A percentile compares a stretch with the other conserved stretches of the same genome.
Conservation (phyloP, 352 stramenopile genomes). For the Globisporangium alternatum region DNA sequence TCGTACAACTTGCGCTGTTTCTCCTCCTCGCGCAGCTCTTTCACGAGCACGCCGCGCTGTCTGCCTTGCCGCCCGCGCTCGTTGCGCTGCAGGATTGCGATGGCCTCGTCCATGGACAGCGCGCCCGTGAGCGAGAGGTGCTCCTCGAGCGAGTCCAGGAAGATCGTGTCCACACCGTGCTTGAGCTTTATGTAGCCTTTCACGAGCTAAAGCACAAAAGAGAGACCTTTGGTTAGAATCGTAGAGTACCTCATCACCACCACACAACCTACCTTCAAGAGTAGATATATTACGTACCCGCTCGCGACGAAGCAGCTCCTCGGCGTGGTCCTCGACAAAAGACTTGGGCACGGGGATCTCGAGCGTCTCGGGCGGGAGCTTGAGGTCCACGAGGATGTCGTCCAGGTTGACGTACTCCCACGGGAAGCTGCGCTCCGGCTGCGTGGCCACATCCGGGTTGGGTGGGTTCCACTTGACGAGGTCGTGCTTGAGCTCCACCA, state of each 20-base stretch:
- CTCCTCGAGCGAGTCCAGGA: constrained; percentile 43
- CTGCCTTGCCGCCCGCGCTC: constrained; percentile 88
- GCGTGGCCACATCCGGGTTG: constrained; percentile 82
- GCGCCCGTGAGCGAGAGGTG: constrained; percentile 27
- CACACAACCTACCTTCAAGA: neutral
- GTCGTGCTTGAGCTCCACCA: constrained; percentile 89
- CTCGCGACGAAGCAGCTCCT: constrained; percentile 67
- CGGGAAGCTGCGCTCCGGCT: constrained; percentile 84
- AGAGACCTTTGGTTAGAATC: constrained; percentile 1
- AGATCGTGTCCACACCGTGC: constrained; percentile 70
- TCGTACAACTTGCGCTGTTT: constrained; percentile 80
- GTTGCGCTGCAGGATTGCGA: constrained; percentile 89
- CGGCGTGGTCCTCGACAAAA: constrained; percentile 83
- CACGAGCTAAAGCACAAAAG: constrained; percentile 43
- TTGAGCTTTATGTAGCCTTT: constrained; percentile 90
- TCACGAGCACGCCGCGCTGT: constrained; percentile 79
- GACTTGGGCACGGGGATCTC: constrained; percentile 89
- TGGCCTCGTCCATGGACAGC: constrained; percentile 71
- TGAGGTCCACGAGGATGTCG: constrained; percentile 91
- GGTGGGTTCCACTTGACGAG: constrained; percentile 95
- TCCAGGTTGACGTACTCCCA: constrained; percentile 95
- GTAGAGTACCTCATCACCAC: neutral
- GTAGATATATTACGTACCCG: constrained; percentile 20
- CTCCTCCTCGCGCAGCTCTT: constrained; percentile 84
- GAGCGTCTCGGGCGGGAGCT: constrained; percentile 89